Conservation (phyloP, 2,329 filamentous ascomycete species). For the Byssochlamys sp. region DNA sequence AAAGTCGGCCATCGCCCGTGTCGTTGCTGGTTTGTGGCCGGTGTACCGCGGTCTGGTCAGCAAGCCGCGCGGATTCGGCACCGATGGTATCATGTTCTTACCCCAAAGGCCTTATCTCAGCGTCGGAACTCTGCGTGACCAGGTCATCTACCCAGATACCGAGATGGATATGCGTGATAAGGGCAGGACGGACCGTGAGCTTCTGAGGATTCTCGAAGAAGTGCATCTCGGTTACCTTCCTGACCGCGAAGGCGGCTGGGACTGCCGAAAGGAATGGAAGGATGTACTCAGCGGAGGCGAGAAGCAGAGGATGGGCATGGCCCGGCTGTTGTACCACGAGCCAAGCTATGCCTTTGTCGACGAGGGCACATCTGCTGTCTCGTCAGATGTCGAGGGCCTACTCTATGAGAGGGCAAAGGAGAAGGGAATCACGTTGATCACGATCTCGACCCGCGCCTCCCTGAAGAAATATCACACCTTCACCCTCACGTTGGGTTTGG, state of each 20-base stretch:
- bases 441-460: constrained; percentile 85
- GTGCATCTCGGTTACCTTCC: constrained; percentile 81
- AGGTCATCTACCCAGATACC: constrained; percentile 94
- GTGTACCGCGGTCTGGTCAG: constrained; percentile 88
- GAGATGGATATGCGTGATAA: constrained; percentile 86
- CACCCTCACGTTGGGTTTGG: constrained; percentile 74
- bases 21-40: constrained; percentile 89
- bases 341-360: constrained; percentile 90
- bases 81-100: constrained; percentile 96
- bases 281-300: constrained; percentile 94
- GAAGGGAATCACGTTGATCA: constrained; percentile 87
- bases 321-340: constrained; percentile 85
- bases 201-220: constrained; percentile 69
- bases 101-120: constrained; percentile 88
- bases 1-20: constrained; percentile 77
- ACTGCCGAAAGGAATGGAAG: constrained; percentile 96
- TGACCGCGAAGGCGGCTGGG: constrained; percentile 88
- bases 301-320: constrained; percentile 91
- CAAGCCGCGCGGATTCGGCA: constrained; percentile 66
- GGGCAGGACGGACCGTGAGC: constrained; percentile 65
- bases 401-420: constrained; percentile 90
- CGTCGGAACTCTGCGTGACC: constrained; percentile 84
- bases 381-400: constrained; percentile 84
- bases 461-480: constrained; percentile 93
- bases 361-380: constrained; percentile 89